These are phyloP conservation scores for Fulvia fulva DNA, from an alignment of 2,329 filamentous ascomycete species.

Conservation along the genomic window DNA sequence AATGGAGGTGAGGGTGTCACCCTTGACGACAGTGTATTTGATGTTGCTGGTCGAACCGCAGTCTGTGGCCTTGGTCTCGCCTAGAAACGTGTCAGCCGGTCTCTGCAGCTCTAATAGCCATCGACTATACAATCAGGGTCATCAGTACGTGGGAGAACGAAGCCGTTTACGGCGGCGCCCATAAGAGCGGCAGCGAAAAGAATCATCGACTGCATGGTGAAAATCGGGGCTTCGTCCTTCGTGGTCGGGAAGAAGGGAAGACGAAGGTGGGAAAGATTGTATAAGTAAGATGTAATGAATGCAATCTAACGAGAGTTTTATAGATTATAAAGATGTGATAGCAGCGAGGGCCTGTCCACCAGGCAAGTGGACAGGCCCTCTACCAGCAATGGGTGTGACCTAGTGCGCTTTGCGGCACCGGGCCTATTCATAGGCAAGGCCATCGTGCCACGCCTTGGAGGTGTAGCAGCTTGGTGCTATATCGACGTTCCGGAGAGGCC, in stretches of 20 bases:
- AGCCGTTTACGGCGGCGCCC: constrained; percentile 1
- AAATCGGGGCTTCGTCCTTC: background rate
- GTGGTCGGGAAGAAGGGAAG: background rate
- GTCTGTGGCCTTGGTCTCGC: background rate
- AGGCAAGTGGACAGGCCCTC: background rate
- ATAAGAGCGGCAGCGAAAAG: constrained; percentile 5
- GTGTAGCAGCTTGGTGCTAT: background rate
- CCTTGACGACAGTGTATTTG: constrained; percentile 18
- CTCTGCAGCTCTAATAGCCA: background rate
- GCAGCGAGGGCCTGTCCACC: no score
- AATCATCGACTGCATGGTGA: background rate
- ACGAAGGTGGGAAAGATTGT: background rate
- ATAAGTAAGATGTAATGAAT: background rate
- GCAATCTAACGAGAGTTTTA: constrained; percentile 2
- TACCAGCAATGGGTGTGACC: background rate
- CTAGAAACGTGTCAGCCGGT: background rate
- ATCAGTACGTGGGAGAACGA: constrained; percentile 5
- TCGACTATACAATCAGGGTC: background rate
- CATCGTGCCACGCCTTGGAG: background rate
- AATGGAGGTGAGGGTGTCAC: constrained; percentile 23
- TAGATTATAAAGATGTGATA: background rate
- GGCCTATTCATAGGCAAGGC: background rate
- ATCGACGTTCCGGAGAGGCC: background rate
- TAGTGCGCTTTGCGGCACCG: background rate
- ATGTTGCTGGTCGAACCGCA: constrained; percentile 19